Base-by-base conservation (phyloP, 2,329 filamentous ascomycete genomes). In the Trichoderma asperellum region DNA sequence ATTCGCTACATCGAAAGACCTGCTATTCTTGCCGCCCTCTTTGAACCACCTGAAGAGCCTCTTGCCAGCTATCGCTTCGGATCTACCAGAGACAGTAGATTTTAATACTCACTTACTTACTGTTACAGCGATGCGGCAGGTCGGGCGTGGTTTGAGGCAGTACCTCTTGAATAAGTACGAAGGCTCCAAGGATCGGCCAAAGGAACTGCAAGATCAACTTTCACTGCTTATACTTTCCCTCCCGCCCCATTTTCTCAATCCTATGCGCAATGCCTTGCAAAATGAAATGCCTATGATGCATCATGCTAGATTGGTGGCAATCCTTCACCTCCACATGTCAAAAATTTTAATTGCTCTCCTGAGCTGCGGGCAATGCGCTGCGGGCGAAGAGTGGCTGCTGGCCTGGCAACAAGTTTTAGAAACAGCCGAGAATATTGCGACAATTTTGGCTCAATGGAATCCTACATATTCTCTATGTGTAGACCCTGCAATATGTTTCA, bases 331-430 rank as follows among this genome's bases (percentile, higher is more conserved):
- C 8, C 61, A 64, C 40, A 70, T 72, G 66, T 65, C 70, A 14
- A 61, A 69, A 40, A 59, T 73, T 27, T 59, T 73, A 14, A 61
- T 72, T 18, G 32, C 70, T 18, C 64, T 73, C 49, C 14, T 58
- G 10, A 49, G 61, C 43, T 72, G 71, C 34, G 49, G 24, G 4
- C 21, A 24, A 18, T 27, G 49, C 11, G 24, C 47, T 5, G 62
- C 64, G 16, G 65, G 63, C 24, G 52, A 70, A 24, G 62, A 68
- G 12, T 73, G 71, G 71, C 52, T 72, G 2, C 43, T 64, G 5
- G 57, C 37, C 43, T 73, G 71, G 71, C 69, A 73, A 61, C 61
- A 72, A 53, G 61, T 70, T 27, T 53, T 73, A 24, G 71, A 73
- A 53, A 34, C 47, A 24, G 69, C 61, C 32, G 70, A 71, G 32